Conservation (phyloP, 495 filamentous ascomycete species). For the Penicillium samsonianum region DNA sequence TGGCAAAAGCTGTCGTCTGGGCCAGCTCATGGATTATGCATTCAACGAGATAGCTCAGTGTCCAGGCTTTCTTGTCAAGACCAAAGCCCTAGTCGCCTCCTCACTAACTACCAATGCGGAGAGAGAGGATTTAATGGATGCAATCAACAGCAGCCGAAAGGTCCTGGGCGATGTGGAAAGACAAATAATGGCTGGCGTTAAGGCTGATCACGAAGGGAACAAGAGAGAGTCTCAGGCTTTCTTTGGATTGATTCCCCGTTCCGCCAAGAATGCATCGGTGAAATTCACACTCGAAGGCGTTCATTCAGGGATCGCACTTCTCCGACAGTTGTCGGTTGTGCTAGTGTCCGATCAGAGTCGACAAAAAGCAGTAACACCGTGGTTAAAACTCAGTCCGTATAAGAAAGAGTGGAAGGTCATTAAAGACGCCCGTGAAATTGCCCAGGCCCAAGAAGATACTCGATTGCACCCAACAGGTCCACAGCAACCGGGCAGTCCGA, state of each 20-base stretch:
- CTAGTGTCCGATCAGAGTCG: background rate
- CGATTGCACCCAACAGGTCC: background rate
- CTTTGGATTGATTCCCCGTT: background rate
- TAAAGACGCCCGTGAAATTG: background rate
- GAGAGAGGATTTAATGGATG: background rate
- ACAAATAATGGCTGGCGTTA: constrained; percentile 3
- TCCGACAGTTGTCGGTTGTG: constrained; percentile 6
- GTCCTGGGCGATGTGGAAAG: background rate
- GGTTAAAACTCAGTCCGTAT: background rate
- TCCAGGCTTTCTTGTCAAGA: constrained; percentile 27
- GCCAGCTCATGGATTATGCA: constrained; percentile 25
- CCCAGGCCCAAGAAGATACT: background rate
- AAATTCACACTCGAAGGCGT: constrained; percentile 7
- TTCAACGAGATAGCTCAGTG: constrained; percentile 30
- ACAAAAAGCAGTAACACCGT: background rate
- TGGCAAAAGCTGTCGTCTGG: constrained; percentile 19
- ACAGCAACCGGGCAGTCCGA: background rate
- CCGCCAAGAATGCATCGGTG: background rate
- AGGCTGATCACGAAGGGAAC: background rate
- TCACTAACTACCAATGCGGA: background rate
- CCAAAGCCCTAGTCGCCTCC: constrained; percentile 15
- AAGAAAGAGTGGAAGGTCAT: background rate
- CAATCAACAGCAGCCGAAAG: background rate
- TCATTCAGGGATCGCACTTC: constrained; percentile 3
- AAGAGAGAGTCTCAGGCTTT: background rate